Base-by-base conservation (phyloP, 1,284 basidiomycete species). In the Ganoderma boninense region DNA sequence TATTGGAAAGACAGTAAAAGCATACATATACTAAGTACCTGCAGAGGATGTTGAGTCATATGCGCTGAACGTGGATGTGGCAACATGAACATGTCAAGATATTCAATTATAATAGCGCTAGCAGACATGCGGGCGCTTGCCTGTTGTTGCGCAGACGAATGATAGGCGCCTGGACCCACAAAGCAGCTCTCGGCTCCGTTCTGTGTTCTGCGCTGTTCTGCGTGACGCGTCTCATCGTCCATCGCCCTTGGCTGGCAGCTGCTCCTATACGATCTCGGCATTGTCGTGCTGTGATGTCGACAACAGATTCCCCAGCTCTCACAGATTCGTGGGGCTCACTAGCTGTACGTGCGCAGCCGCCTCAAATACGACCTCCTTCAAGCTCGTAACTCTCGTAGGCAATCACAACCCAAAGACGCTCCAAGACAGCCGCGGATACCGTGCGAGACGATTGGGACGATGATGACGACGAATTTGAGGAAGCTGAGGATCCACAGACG, bases 401-500 rank as follows among this genome's bases (percentile, higher is more conserved):
- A 26, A 6, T 62, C 35, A 4, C 68, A 20, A 18, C 44, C 4
- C 52, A 26, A 40, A 26, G 60, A 10, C 54, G 42, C 29, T 20
- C 44, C 26, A 26, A 26, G 13, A n/a, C 44, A 5, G n/a, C 32
- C 6, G 10, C 60, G 16, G 43, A 70, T 40, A 60, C 67, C 29
- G 78, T 85, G 20, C 80, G 79, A 20, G 84, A 85, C 62, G 84
- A 84, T 70, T 87, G 86, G 86, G 86, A 86, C 61, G 79, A 81
- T 18, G 85, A 86, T 44, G 80, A 82, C 1, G 82, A 80, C 5
- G 80, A 83, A 0, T 78, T 75, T 42, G 78, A 78, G 10, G 76
- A 74, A 16, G 77, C 76, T 18, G 77, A 81, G 46, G 81, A 82
- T 49, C 82, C 78, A 16, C 78, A 77, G 71, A 77, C 75, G 60